Percentiles rank a stretch among this genome's conserved stretches.
These are phyloP conservation scores for Tremellales sp. DNA, from an alignment of 1,284 basidiomycete species.

Conservation along the genomic window DNA sequence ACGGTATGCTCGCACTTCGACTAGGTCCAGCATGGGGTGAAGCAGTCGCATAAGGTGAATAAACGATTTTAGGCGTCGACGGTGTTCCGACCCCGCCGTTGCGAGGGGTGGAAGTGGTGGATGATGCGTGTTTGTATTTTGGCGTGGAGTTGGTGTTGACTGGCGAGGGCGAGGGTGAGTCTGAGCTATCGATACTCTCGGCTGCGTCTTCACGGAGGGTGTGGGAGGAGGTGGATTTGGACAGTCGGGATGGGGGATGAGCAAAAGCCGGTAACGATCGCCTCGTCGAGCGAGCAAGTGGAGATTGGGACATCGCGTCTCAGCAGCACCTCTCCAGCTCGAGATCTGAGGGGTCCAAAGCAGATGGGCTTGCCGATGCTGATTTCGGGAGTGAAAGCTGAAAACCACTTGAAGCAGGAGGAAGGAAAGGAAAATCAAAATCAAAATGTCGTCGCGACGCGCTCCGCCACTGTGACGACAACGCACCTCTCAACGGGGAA, in stretches of 20 bases:
- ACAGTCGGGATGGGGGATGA: slow-evolving; percentile 35
- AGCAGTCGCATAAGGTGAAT: slow-evolving; percentile 34
- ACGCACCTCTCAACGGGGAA: too few species aligned
- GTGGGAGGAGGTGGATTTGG: slow-evolving; percentile 23
- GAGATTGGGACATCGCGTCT: slow-evolving; percentile 41
- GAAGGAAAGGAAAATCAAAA: slow-evolving; percentile 3
- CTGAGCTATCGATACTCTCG: slow-evolving; percentile 3
- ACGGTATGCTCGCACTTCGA: slow-evolving; percentile 33
- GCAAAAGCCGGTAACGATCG: slow-evolving; percentile 36
- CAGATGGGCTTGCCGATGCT: too few species aligned
- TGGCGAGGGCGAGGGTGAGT: slow-evolving; percentile 5
- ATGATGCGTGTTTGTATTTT: background rate
- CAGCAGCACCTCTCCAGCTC: too few species aligned
- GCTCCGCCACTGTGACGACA: too few species aligned
- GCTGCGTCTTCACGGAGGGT: slow-evolving; percentile 6
- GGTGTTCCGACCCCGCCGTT: slow-evolving; percentile 10
- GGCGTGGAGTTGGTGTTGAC: slow-evolving; percentile 2
- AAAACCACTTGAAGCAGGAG: slow-evolving; percentile 4
- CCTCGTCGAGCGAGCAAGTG: slow-evolving; percentile 30
- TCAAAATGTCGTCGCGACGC: too few species aligned
- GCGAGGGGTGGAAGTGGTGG: slow-evolving; percentile 4
- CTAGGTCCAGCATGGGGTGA: slow-evolving; percentile 35
- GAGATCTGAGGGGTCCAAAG: too few species aligned
- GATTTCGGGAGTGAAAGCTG: background rate
- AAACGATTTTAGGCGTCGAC: slow-evolving; percentile 25